Conservation (phyloP, 1,284 basidiomycete genomes). For the Phellopilus nigrolimitatus region DNA sequence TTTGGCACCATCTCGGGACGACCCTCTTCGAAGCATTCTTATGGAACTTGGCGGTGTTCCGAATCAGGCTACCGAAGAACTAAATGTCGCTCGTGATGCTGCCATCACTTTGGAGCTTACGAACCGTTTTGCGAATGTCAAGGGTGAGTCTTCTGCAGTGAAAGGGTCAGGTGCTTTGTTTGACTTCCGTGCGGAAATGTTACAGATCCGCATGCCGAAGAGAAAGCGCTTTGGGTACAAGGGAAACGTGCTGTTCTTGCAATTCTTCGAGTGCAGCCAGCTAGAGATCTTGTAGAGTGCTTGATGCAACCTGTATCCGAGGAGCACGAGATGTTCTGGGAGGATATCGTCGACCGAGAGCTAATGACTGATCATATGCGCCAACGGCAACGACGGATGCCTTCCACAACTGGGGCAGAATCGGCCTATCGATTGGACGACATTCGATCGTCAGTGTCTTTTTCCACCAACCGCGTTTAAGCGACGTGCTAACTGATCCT, state of each 20-base stretch:
- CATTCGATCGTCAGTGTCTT: conserved; percentile 78
- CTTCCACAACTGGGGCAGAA: conserved; percentile 68
- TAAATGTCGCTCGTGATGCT: conserved; percentile 76
- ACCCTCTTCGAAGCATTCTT: conserved; percentile 77
- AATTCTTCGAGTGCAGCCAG: conserved; percentile 92
- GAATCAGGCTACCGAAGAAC: conserved; percentile 72
- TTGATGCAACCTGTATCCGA: conserved; percentile 85
- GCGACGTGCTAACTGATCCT: conserved; percentile 24
- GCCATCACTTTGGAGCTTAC: conserved; percentile 84
- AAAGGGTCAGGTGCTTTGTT: not conserved
- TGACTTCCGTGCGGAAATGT: conserved; percentile 17
- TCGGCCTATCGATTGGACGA: conserved; percentile 79
- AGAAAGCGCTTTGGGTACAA: conserved; percentile 93
- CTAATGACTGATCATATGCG: conserved; percentile 71
- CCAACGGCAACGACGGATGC: conserved; percentile 61
- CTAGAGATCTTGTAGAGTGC: conserved; percentile 84
- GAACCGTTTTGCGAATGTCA: conserved; percentile 78
- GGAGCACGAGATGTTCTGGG: conserved; percentile 84
- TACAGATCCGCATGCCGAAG: conserved; percentile 83
- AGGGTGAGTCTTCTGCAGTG: conserved; percentile 47
- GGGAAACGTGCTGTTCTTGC: conserved; percentile 94
- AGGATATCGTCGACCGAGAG: conserved; percentile 79
- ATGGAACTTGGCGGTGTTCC: conserved; percentile 88
- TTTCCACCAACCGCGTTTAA: conserved; percentile 17
- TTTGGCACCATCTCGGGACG: conserved; percentile 66